A percentile compares a stretch with the other conserved stretches of the same genome.
phyloP scores from a whole-genome alignment of 768 basidiomycete genomes.

The Royoungia palumana region DNA sequence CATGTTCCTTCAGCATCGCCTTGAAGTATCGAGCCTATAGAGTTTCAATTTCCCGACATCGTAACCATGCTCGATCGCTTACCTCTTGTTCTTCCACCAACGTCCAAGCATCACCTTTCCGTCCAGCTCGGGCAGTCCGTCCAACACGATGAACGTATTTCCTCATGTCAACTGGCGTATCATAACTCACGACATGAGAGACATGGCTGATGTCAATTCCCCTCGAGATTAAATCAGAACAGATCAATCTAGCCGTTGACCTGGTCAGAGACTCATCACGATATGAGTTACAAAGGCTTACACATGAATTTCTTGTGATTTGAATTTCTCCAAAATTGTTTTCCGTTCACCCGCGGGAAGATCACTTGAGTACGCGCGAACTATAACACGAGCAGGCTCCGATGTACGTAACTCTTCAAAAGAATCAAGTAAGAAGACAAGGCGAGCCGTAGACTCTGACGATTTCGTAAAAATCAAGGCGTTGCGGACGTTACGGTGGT shows the following conservation, averaged over 20 bases:
- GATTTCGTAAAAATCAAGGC: constrained; percentile 97
- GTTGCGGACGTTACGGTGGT: constrained; percentile 54
- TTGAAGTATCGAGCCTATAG: constrained; percentile 85
- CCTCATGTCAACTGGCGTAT: constrained; percentile 94
- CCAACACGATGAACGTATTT: constrained; percentile 99
- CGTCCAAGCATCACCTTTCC: constrained; percentile 87
- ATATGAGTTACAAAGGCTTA: constrained; percentile 36
- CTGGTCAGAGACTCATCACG: constrained; percentile 2
- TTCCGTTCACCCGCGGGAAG: constrained; percentile 70
- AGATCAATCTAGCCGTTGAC: constrained; percentile 66
- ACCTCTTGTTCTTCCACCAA: constrained; percentile 94
- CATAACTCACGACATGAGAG: constrained; percentile 91
- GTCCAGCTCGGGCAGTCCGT: constrained; percentile 90
- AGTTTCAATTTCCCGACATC: constrained; percentile 1
- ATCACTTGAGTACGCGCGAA: constrained; percentile 85
- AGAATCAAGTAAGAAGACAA: constrained; percentile 77
- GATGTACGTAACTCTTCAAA: constrained; percentile 55
- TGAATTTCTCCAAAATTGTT: constrained; percentile 76
- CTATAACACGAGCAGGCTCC: constrained; percentile 35
- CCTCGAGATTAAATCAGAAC: constrained; percentile 92
- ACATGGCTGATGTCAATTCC: constrained; percentile 95
- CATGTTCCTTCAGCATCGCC: constrained; percentile 66
- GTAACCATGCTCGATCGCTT: constrained; percentile 5
- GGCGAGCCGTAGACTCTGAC: constrained; percentile 81
- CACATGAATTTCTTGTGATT: constrained; percentile 78